These are phyloP conservation scores for Xanthoparmelia taractica DNA, from an alignment of 495 filamentous ascomycete species.

Conservation along the genomic window DNA sequence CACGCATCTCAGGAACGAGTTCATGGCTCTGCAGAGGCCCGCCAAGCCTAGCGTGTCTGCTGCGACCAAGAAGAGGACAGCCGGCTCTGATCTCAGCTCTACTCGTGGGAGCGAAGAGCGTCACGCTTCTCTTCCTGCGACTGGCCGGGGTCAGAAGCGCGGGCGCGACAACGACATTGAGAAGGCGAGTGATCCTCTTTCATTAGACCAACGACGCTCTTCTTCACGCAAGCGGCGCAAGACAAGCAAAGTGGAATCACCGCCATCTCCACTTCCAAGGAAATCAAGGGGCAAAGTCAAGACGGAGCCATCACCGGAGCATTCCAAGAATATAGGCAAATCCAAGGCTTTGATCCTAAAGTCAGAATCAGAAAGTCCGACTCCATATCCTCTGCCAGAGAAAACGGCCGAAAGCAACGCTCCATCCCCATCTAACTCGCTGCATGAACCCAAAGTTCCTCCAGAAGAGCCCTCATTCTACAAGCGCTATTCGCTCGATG, in stretches of 20 bases:
- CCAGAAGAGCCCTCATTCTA: background rate
- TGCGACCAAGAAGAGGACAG: slow-evolving; percentile 52
- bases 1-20: slow-evolving; percentile 51
- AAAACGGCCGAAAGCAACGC: background rate
- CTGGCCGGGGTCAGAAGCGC: slow-evolving; percentile 60
- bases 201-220: slow-evolving; percentile 2
- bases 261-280: background rate
- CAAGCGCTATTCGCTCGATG: background rate
- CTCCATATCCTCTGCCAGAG: background rate
- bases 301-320: background rate
- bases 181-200: slow-evolving; percentile 51
- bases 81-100: slow-evolving; percentile 68
- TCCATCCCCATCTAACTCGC: background rate
- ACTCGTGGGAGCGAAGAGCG: slow-evolving; percentile 82
- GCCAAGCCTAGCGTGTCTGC: slow-evolving; percentile 34
- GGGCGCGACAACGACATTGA: slow-evolving; percentile 78
- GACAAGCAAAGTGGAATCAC: background rate
- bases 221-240: slow-evolving; percentile 8
- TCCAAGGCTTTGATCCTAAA: background rate
- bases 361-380: background rate
- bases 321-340: background rate
- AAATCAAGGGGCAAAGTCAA: background rate
- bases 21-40: slow-evolving; percentile 34
- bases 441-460: background rate
- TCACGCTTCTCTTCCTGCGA: slow-evolving; percentile 50